These are phyloP conservation scores for Elsinoe necatrix DNA, from an alignment of 2,329 filamentous ascomycete species.

Conservation along the genomic window DNA sequence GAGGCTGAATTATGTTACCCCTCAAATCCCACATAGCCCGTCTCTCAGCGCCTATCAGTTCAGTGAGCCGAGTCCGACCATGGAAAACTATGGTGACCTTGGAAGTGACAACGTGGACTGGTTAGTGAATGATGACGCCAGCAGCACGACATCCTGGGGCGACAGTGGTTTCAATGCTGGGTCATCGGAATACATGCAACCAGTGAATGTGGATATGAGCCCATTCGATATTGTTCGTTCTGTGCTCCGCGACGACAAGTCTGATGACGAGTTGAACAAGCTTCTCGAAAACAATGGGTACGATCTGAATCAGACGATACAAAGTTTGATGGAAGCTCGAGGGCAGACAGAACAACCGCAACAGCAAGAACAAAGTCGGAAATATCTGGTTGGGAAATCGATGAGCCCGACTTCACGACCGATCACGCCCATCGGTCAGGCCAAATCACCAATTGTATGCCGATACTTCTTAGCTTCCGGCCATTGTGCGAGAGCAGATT, in stretches of 20 bases:
- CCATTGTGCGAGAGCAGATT: conserved; percentile 92
- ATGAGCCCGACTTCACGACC: conserved; percentile 66
- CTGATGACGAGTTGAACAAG: conserved; percentile 91
- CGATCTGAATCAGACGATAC: conserved; percentile 85
- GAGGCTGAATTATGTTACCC: conserved; percentile 79
- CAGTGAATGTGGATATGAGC: conserved; percentile 78
- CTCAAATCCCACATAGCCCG: conserved; percentile 86
- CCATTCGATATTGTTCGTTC: conserved; percentile 97
- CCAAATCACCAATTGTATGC: conserved; percentile 84
- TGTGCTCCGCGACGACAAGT: conserved; percentile 78
- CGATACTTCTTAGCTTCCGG: conserved; percentile 95
- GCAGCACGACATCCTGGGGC: conserved; percentile 69
- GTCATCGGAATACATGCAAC: conserved; percentile 64
- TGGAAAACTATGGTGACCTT: conserved; percentile 82
- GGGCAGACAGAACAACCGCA: conserved; percentile 28
- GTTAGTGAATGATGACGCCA: conserved; percentile 77
- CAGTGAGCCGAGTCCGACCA: conserved; percentile 69
- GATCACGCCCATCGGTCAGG: conserved; percentile 63
- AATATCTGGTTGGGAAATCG: conserved; percentile 79
- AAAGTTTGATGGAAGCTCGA: conserved; percentile 65
- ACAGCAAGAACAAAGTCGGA: conserved; percentile 49
- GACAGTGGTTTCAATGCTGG: conserved; percentile 54
- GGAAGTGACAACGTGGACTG: conserved; percentile 94
- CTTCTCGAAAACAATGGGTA: conserved; percentile 84
- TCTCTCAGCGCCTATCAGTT: conserved; percentile 94